Percentiles rank a stretch among this genome's conserved stretches.
Evolutionary conservation across 805 yeast genomes (phyloP).

Genomic region (Saccharomycopsis oosterbeekiorum): DNA sequence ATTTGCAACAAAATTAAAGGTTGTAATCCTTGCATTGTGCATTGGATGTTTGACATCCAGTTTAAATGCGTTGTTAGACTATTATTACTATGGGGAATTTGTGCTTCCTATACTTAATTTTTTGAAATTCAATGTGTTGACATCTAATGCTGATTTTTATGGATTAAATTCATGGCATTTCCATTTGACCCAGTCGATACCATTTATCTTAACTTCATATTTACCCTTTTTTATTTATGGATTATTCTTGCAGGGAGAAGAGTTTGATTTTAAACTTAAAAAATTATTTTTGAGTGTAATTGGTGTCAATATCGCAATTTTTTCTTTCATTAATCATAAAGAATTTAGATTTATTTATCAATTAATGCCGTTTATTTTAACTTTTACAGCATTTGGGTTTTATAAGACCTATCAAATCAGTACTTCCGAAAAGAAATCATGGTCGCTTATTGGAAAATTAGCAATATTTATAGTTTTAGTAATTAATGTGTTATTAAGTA

Average conservation of each 20-base stretch:
- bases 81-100: constrained; percentile 43
- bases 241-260: constrained; percentile 11
- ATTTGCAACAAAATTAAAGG: constrained; percentile 8
- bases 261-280: constrained; percentile 20
- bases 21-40: constrained; percentile 21
- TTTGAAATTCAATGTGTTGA: constrained; percentile 65
- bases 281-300: constrained; percentile 26
- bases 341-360: constrained; percentile 89
- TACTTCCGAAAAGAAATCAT: constrained; percentile 4
- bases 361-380: constrained; percentile 61
- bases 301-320: constrained; percentile 38
- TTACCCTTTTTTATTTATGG: constrained; percentile 53
- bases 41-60: constrained; percentile 25
- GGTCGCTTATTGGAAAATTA: constrained; percentile 14
- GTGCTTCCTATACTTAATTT: constrained; percentile 62
- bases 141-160: constrained; percentile 68
- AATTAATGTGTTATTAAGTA: constrained; percentile 34
- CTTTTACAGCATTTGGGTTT: constrained; percentile 37
- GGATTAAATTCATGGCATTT: constrained; percentile 82
- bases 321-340: constrained; percentile 69
- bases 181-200: constrained; percentile 74
- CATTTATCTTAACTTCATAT: constrained; percentile 58
- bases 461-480: constrained; percentile 22
- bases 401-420: constrained; percentile 9
- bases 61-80: constrained; percentile 42